A percentile compares a stretch with the other conserved stretches of the same genome.
Conservation (phyloP, 208 protist species). For the Lotmaria passim region DNA sequence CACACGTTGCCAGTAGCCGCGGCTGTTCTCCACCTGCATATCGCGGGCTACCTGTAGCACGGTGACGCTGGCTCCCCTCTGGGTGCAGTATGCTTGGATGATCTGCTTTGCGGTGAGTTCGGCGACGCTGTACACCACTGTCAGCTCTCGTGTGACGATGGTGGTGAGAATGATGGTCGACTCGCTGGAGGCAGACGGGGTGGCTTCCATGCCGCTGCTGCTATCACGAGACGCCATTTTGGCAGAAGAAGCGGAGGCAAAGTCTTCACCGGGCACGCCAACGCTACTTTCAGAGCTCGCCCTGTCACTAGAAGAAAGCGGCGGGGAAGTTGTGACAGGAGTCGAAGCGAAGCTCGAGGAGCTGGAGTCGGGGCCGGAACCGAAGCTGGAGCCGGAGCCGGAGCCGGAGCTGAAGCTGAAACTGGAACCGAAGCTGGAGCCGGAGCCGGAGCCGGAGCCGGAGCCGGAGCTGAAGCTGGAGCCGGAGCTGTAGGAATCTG, state of each 20-base stretch:
- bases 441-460: no score
- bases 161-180: background rate
- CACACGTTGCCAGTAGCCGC: constrained; percentile 11
- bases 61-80: background rate
- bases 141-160: background rate
- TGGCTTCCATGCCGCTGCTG: constrained; percentile 10
- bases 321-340: no score
- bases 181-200: background rate
- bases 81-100: background rate
- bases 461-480: no score
- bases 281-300: no score
- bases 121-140: constrained; percentile 1
- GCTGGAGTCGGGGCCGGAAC: no score
- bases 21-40: background rate
- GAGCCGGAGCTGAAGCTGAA: background rate
- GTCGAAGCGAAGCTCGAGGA: no score
- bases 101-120: background rate
- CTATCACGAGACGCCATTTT: background rate
- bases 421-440: no score
- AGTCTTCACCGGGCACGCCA: background rate
- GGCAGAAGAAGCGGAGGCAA: background rate
- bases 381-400: no score
- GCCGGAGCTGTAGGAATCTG: no score
- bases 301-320: no score
- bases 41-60: background rate